A percentile compares a stretch with the other conserved stretches of the same genome.
These are phyloP conservation scores for Trichoderma sp. DNA, from an alignment of 2,329 filamentous ascomycete genomes.

Conservation along the genomic window DNA sequence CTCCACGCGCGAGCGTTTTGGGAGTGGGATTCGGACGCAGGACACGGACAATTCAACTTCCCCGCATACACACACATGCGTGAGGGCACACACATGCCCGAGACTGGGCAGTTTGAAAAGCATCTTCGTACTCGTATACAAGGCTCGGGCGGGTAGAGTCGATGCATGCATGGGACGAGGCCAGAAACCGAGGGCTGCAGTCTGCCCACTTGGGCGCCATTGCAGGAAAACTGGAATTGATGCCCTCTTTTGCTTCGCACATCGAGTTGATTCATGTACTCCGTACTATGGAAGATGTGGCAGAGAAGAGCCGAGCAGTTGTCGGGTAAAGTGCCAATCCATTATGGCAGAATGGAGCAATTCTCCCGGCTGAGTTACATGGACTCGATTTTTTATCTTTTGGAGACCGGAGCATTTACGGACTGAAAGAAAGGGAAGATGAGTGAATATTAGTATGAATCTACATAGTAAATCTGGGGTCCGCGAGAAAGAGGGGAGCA, in stretches of 20 bases:
- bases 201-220: slow-evolving; percentile 13
- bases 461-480: slow-evolving; percentile 6
- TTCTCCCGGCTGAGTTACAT: slow-evolving; percentile 1
- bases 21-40: neutral
- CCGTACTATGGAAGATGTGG: neutral
- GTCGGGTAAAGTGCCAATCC: slow-evolving; percentile 5
- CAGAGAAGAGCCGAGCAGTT: neutral
- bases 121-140: slow-evolving; percentile 1
- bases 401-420: neutral
- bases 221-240: neutral
- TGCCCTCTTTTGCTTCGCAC: neutral
- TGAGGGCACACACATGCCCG: neutral
- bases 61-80: neutral
- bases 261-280: neutral
- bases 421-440: neutral
- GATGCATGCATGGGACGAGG: neutral
- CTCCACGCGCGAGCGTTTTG: neutral
- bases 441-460: neutral
- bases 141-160: neutral
- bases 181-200: neutral
- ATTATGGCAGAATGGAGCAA: neutral
- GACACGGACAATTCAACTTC: neutral
- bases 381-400: neutral
- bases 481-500: neutral
- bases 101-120: neutral